Percentiles rank a stretch among this genome's conserved stretches.
phyloP scores from a whole-genome alignment of 208 protist species.

The Leishmania tarentolae region DNA sequence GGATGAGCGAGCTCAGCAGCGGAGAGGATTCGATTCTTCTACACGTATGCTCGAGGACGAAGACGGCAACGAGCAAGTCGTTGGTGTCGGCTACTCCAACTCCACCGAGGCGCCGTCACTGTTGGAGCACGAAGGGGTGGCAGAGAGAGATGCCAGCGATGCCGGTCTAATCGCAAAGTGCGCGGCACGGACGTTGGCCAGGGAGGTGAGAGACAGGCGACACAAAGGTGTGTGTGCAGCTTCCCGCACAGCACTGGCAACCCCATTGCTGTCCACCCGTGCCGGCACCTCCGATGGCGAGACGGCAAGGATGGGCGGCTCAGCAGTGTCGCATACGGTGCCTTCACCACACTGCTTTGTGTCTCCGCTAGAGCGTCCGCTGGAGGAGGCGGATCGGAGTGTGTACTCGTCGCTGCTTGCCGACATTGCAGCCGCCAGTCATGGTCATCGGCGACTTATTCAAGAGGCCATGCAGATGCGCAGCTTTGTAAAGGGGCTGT shows the following conservation, averaged over 20 bases:
- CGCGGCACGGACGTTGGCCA: not conserved
- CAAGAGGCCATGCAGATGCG: constrained; percentile 31
- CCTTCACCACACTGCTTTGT: not conserved
- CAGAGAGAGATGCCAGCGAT: not conserved
- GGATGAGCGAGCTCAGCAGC: not conserved
- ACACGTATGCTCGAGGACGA: not conserved
- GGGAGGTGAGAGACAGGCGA: not conserved
- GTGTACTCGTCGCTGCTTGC: constrained; percentile 26
- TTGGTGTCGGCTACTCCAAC: not conserved
- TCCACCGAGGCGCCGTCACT: not conserved
- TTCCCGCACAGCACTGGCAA: not conserved
- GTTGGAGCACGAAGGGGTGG: not conserved
- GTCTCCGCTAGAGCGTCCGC: not conserved
- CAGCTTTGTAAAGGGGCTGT: constrained; percentile 20
- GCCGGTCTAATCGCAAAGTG: not conserved
- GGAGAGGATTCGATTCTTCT: not conserved
- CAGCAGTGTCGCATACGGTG: not conserved
- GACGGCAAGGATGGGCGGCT: not conserved
- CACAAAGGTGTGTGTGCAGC: not conserved
- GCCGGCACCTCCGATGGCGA: not conserved
- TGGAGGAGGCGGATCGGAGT: not conserved
- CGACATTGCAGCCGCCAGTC: constrained; percentile 27
- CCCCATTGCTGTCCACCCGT: not conserved
- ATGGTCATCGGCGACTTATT: constrained; percentile 19
- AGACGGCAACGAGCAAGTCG: not conserved